Base-by-base conservation (phyloP, 768 basidiomycete species). In the Lactarius indigo region DNA sequence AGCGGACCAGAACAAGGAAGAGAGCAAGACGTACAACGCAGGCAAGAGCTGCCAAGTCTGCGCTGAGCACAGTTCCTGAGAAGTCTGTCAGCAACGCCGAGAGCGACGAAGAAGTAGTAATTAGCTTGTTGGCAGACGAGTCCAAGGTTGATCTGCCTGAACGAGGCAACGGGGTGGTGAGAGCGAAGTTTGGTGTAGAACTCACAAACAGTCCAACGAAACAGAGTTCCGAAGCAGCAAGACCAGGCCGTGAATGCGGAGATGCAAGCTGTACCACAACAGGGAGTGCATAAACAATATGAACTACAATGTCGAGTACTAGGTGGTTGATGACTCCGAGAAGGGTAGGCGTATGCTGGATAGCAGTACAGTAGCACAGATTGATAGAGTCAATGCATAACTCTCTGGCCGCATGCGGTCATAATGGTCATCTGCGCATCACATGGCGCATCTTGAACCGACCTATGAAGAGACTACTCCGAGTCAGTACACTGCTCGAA, bases 1-100 rank as follows among this genome's bases (percentile, higher is more conserved):
- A 83, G 76, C 83, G 79, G 64, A 65, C 75, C 23, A 83, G 74
- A 59, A 39, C 71, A 17, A 74, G 76, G 70, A 76, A 76, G 75
- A 73, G 73, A 75, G 72, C 54, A 63, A 74, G 47, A 66, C 60
- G 60, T 15, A 61, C 42, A 55, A 64, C 57, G 15, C 64, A 62
- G 26, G 59, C 35, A 31, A 58, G 56, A 39, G 47, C 41, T 10
- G 41, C 5, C 30, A 54, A 44, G 13, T 63, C 28, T 42, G 23
- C 57, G 5, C 61, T 64, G 74, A 74, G 73, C 68, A 72, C 47
- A 6, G 33, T 61, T 59, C 65, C 63, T 13, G 59, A 68, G 28
- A 59, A 47, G 47, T 35, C 47, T 57, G 12, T 28, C 55, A 57
- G 23, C 37, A 57, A 39, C 5, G 59, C 50, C 9, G 69, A 72